Conservation (phyloP, 305 asterid species). For the Fraxinus latifolia region DNA sequence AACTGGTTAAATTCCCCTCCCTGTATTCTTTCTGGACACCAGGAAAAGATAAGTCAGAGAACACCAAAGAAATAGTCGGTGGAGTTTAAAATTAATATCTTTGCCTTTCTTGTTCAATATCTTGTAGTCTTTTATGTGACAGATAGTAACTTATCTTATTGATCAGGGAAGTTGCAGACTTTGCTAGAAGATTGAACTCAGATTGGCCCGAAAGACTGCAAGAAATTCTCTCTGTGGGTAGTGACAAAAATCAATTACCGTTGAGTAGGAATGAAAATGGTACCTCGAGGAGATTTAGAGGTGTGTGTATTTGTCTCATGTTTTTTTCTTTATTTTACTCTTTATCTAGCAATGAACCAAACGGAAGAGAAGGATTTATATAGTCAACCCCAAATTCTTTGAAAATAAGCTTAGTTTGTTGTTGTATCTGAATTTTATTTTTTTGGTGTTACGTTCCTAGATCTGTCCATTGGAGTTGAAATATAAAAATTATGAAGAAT, state of each 20-base stretch:
- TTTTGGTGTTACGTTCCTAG: not conserved
- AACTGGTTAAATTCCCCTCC: not conserved
- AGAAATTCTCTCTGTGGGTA: constrained; percentile 75
- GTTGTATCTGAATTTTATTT: not conserved
- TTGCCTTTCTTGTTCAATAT: constrained; percentile 1
- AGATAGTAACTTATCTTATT: constrained; percentile 20
- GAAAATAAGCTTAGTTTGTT: not conserved
- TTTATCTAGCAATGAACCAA: not conserved
- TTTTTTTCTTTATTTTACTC: not conserved
- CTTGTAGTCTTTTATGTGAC: constrained; percentile 9
- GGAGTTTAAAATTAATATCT: not conserved
- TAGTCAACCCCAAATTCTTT: not conserved
- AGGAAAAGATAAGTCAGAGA: not conserved
- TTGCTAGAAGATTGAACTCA: constrained; percentile 85
- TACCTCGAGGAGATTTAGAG: constrained; percentile 54
- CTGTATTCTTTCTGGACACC: not conserved
- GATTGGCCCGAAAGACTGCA: constrained; percentile 92
- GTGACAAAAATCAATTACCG: constrained; percentile 60
- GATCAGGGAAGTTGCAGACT: constrained; percentile 94
- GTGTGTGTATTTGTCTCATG: constrained; percentile 34
- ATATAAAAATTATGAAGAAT: not conserved
- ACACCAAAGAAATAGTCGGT: not conserved
- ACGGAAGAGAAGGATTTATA: not conserved
- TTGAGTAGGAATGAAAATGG: constrained; percentile 62
- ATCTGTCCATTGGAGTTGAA: not conserved